A percentile compares a stretch with the other conserved stretches of the same genome.
Conservation (phyloP, 148 eudicot species). For the Rhododendron mucronatum region DNA sequence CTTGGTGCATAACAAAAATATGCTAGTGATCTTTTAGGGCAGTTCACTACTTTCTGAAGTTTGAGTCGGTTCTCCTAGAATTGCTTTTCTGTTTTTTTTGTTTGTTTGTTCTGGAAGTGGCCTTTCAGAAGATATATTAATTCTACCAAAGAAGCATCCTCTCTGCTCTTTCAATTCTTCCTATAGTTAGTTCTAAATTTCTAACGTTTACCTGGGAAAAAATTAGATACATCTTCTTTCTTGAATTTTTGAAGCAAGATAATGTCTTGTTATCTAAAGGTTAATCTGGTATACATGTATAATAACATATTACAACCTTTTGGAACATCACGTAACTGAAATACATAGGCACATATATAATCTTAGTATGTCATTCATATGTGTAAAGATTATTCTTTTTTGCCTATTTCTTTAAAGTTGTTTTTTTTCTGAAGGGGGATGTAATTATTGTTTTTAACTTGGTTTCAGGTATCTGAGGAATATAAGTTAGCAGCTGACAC, state of each 20-base stretch:
- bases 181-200: background rate
- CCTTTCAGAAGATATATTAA: background rate
- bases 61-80: background rate
- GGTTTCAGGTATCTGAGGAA: slow-evolving; percentile 71
- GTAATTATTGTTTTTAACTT: background rate
- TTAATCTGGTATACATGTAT: background rate
- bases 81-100: background rate
- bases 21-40: background rate
- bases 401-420: background rate
- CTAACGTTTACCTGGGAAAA: background rate
- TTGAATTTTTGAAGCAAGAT: background rate
- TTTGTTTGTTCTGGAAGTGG: background rate
- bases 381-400: background rate
- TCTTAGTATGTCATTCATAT: background rate
- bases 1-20: background rate
- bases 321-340: background rate
- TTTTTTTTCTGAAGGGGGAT: background rate
- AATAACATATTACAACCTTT: background rate
- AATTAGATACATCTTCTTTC: background rate
- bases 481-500: slow-evolving; percentile 82
- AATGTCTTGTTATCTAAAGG: background rate
- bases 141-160: background rate
- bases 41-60: background rate
- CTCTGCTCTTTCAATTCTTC: background rate
- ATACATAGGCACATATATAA: background rate